A percentile compares a stretch with the other conserved stretches of the same genome.
These are phyloP conservation scores for Tetradesmus lagerheimii DNA, from an alignment of 139 green algal genomes.

Conservation along the genomic window DNA sequence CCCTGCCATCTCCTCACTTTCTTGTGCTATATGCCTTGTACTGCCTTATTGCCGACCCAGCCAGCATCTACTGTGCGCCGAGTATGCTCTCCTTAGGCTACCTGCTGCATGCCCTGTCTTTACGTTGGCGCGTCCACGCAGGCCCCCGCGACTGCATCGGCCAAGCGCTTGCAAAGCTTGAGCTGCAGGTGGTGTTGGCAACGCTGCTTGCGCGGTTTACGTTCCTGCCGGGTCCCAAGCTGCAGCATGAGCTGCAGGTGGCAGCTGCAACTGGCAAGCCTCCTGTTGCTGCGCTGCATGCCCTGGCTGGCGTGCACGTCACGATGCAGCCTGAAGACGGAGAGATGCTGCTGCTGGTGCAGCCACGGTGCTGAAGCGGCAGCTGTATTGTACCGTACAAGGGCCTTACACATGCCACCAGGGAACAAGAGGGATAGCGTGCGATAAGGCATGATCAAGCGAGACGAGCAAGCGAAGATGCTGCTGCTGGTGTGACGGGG, in stretches of 20 bases:
- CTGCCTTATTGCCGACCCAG: not conserved
- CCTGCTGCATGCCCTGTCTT: slow-evolving; percentile 8
- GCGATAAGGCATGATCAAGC: too few relatives aligned
- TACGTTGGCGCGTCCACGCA: not conserved
- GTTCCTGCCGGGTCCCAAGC: not conserved
- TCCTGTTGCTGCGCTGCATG: not conserved
- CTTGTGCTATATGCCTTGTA: not conserved
- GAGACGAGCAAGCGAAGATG: too few relatives aligned
- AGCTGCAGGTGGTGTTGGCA: slow-evolving; percentile 50
- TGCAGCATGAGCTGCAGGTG: not conserved
- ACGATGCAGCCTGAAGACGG: slow-evolving; percentile 38
- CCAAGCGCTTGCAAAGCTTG: slow-evolving; percentile 44
- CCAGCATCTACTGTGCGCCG: too few relatives aligned
- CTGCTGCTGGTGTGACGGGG: too few relatives aligned
- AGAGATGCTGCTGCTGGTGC: slow-evolving; percentile 5
- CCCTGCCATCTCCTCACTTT: not conserved
- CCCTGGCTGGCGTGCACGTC: slow-evolving; percentile 5
- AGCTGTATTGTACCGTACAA: too few relatives aligned
- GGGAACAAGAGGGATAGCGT: too few relatives aligned
- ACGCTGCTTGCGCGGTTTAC: slow-evolving; percentile 36
- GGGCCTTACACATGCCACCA: too few relatives aligned
- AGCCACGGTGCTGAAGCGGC: not conserved
- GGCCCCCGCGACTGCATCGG: slow-evolving; percentile 48
- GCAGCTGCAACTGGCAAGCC: slow-evolving; percentile 2
- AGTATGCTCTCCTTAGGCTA: not conserved